Base-by-base conservation (phyloP, 768 basidiomycete species). In the Botryobasidium botryosum region DNA sequence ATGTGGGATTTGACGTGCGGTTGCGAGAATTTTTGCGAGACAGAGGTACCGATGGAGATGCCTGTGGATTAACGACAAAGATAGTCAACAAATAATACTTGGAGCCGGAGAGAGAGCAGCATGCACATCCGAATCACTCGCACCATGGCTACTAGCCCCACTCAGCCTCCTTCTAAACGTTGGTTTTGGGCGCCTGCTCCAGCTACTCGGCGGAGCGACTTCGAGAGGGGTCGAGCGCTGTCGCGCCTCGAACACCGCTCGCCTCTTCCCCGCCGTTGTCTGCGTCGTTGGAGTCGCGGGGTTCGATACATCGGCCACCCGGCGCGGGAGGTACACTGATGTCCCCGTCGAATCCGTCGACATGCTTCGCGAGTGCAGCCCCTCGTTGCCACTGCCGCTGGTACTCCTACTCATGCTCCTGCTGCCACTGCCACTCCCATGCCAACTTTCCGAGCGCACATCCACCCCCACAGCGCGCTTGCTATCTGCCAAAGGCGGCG, bases 1-100 rank as follows among this genome's bases (percentile, higher is more conserved):
- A 59, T 20, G 71, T 68, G 5, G 83, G 81, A 51, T 80, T 82
- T 18, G 84, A 85, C 1, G 80, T 79, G 2, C 27, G 24, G 28
- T 13, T 17, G 31, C 17, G 8, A 17, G 8, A 8, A 17, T 8
- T 33, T 25, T 13, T 25, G 13, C 26, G 10, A 20, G 8, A 39
- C 37, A 23, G 21, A 29, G 40, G 8, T 33, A 27, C 40, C 80
- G 76, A 26, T 61, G 10, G 76, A 74, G 38, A 68, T 59, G 20
- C 57, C 61, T 10, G 67, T 57, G 3, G 64, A 59, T 35, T 64
- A 64, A 21, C 62, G 61, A 56, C 67, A 77, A n/a, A n/a, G 37
- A 21, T 10, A 39, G 13, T 39, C 13, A 10, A 10, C 23, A 39
- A 21, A 24, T 39, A 3, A 66, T 52, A 31, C 59, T 58, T 15